These are phyloP conservation scores for Macrophomina pseudophaseolina DNA, from an alignment of 2,329 filamentous ascomycete genomes.

Conservation along the genomic window DNA sequence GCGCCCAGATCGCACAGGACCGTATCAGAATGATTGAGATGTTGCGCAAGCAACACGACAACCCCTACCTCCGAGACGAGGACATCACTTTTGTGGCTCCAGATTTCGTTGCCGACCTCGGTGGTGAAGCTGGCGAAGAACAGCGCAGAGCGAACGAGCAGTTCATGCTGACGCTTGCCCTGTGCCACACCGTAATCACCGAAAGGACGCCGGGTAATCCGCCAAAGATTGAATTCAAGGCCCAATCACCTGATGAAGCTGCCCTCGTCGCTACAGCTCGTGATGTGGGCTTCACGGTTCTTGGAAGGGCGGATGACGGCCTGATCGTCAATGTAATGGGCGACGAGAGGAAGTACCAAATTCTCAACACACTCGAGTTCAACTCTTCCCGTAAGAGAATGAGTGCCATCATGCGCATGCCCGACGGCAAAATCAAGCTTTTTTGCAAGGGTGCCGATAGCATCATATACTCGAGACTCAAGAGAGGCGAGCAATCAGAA, in stretches of 20 bases:
- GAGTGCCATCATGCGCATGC: constrained; percentile 96
- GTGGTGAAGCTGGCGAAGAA: constrained; percentile 74
- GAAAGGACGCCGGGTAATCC: constrained; percentile 89
- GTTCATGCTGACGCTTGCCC: constrained; percentile 92
- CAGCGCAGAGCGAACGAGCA: constrained; percentile 80
- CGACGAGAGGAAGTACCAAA: constrained; percentile 79
- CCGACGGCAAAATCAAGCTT: constrained; percentile 83
- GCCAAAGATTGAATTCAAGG: constrained; percentile 92
- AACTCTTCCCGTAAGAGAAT: constrained; percentile 96
- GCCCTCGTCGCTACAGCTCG: constrained; percentile 92
- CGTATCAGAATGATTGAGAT: constrained; percentile 73
- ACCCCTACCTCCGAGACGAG: constrained; percentile 89
- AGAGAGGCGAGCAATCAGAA: constrained; percentile 82
- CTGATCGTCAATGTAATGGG: constrained; percentile 88
- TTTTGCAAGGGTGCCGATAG: constrained; percentile 99
- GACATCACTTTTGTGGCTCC: constrained; percentile 91
- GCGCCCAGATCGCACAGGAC: constrained; percentile 77
- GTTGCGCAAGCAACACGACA: constrained; percentile 80
- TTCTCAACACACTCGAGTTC: constrained; percentile 96
- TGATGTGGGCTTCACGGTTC: constrained; percentile 92
- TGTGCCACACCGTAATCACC: constrained; percentile 97
- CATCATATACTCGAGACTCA: constrained; percentile 91
- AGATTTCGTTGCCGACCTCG: constrained; percentile 83
- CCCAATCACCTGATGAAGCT: constrained; percentile 95
- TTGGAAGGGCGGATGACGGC: constrained; percentile 78